These are phyloP conservation scores for Colletotrichum simmondsii DNA, from an alignment of 2,329 filamentous ascomycete species.

Conservation along the genomic window DNA sequence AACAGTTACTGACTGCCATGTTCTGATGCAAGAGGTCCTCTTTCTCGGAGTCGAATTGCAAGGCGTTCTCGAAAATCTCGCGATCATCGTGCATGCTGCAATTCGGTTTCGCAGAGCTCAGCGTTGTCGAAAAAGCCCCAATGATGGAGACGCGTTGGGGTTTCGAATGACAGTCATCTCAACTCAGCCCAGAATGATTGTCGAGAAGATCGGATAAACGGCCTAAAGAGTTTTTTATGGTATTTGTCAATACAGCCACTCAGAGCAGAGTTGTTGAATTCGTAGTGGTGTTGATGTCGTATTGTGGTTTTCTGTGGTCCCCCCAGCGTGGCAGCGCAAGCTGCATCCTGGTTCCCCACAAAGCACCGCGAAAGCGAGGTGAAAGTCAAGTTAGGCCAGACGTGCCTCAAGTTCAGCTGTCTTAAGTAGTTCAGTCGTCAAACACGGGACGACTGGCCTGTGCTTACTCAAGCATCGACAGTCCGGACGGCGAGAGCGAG, in stretches of 20 bases:
- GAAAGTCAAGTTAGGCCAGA: background rate
- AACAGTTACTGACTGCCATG: background rate
- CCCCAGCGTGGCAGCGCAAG: background rate
- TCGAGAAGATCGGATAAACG: background rate
- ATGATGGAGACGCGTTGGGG: background rate
- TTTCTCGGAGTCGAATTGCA: too few species aligned
- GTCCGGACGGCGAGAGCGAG: constrained; percentile 7
- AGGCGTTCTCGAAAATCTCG: too few species aligned
- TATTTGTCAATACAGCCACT: background rate
- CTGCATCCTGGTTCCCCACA: background rate
- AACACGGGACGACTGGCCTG: constrained; percentile 9
- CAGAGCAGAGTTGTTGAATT: background rate
- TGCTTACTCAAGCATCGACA: constrained; percentile 4
- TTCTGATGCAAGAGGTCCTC: background rate
- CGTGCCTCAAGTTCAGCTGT: background rate
- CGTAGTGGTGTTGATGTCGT: background rate
- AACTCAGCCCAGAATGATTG: background rate
- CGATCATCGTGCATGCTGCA: background rate
- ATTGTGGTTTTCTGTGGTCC: background rate
- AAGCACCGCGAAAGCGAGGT: constrained; percentile 15
- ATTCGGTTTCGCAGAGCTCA: background rate
- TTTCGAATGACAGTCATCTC: background rate
- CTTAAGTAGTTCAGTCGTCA: background rate
- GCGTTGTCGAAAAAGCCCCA: background rate
- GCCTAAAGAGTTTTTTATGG: background rate